Evolutionary conservation across 495 filamentous ascomycete genomes (phyloP).

Genomic region (Penicillium maclennaniae): DNA sequence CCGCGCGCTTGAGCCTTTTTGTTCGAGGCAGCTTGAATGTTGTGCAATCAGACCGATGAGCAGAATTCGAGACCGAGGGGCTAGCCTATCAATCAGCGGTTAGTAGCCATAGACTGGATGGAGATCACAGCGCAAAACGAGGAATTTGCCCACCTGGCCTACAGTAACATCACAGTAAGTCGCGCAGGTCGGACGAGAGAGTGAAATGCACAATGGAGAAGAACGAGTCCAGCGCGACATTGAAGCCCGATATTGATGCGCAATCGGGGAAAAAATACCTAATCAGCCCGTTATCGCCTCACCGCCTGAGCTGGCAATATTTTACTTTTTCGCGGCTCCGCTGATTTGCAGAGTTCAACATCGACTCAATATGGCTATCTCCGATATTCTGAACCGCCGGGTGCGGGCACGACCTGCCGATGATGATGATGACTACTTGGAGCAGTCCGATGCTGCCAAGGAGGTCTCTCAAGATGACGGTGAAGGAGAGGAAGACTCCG

Average conservation of each 20-base stretch:
- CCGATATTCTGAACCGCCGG: slow-evolving; percentile 54
- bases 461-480: slow-evolving; percentile 23
- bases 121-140: neutral
- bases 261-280: slow-evolving; percentile 16
- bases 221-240: neutral
- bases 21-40: slow-evolving; percentile 14
- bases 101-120: neutral
- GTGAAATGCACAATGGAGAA: neutral
- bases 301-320: slow-evolving; percentile 25
- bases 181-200: neutral
- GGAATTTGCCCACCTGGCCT: neutral
- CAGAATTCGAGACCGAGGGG: neutral
- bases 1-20: slow-evolving; percentile 18
- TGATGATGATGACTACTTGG: slow-evolving; percentile 45
- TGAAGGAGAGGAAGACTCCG: slow-evolving; percentile 29
- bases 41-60: neutral
- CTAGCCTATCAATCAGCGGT: neutral
- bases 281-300: slow-evolving; percentile 25
- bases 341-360: neutral
- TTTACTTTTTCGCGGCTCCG: slow-evolving; percentile 15
- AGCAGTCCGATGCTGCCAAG: slow-evolving; percentile 24
- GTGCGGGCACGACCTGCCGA: slow-evolving; percentile 56
- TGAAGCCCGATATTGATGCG: slow-evolving; percentile 2
- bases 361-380: slow-evolving; percentile 38
- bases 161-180: neutral